Percentiles rank a stretch among this genome's conserved stretches.
Evolutionary conservation across 805 yeast genomes (phyloP).

Genomic region (Candida boleticola): DNA sequence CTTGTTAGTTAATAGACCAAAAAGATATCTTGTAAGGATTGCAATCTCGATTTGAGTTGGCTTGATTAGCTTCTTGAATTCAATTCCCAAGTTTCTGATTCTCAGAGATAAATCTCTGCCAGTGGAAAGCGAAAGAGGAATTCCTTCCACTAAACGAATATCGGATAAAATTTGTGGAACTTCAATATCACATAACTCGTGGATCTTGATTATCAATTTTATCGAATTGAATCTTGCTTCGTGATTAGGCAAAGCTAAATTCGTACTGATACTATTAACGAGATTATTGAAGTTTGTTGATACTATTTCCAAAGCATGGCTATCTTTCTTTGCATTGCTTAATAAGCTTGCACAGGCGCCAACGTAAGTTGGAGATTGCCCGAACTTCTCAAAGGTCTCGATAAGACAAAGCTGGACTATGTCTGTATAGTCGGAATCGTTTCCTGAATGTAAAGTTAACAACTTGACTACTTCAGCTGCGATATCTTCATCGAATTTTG

Average conservation of each 20-base stretch:
- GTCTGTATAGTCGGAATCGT: constrained; percentile 5
- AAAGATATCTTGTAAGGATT: constrained; percentile 33
- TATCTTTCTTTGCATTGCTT: constrained; percentile 3
- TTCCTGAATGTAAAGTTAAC: constrained; percentile 22
- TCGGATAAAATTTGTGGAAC: constrained; percentile 45
- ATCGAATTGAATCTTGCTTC: constrained; percentile 50
- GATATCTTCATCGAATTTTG: constrained; percentile 38
- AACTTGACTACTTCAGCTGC: constrained; percentile 39
- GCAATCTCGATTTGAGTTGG: constrained; percentile 15
- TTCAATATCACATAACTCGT: constrained; percentile 16
- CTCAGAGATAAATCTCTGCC: constrained; percentile 75
- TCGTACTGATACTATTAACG: constrained; percentile 16
- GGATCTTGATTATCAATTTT: constrained; percentile 39
- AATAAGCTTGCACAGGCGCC: constrained; percentile 31
- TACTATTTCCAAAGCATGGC: background rate
- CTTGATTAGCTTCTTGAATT: constrained; percentile 26
- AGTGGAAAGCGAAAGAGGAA: constrained; percentile 65
- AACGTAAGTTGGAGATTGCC: constrained; percentile 37
- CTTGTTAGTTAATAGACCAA: constrained; percentile 68
- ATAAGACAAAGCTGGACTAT: constrained; percentile 16
- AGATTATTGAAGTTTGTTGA: constrained; percentile 11
- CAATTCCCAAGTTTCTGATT: constrained; percentile 55
- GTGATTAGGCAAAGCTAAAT: constrained; percentile 50
- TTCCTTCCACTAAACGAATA: constrained; percentile 62
- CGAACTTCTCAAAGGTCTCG: constrained; percentile 20